These are phyloP conservation scores for Coemansia sp. DNA, from an alignment of 192 early-diverging fungal genomes.

Conservation along the genomic window DNA sequence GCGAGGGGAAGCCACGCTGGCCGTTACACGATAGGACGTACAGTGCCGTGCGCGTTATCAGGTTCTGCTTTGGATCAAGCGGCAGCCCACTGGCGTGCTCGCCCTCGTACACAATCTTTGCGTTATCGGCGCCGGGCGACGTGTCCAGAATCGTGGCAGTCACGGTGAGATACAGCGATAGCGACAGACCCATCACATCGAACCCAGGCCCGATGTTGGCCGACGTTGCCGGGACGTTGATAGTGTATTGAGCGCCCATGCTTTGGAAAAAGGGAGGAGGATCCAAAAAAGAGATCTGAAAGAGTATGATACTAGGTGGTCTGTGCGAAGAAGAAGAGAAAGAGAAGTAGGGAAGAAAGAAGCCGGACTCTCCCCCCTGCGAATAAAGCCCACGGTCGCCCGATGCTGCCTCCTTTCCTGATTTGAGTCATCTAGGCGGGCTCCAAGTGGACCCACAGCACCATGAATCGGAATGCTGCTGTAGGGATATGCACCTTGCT, in stretches of 20 bases:
- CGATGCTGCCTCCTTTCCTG: too few relatives aligned
- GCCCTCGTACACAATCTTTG: conserved; percentile 39
- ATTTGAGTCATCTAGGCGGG: too few relatives aligned
- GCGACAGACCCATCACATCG: conserved; percentile 87
- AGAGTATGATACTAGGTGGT: too few relatives aligned
- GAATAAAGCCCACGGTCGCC: too few relatives aligned
- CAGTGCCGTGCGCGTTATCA: conserved; percentile 89
- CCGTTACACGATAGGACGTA: conserved; percentile 76
- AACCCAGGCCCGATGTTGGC: conserved; percentile 98
- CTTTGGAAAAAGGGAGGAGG: too few relatives aligned
- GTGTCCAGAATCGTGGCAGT: conserved; percentile 43
- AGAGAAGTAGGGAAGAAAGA: too few relatives aligned
- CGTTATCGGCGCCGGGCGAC: background rate
- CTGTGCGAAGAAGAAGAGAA: too few relatives aligned
- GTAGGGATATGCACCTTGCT: too few relatives aligned
- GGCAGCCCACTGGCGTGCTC: conserved; percentile 63
- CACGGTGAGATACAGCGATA: conserved; percentile 81
- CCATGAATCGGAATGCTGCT: too few relatives aligned
- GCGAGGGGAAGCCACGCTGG: conserved; percentile 53
- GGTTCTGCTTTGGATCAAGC: conserved; percentile 69
- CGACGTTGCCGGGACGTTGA: conserved; percentile 91
- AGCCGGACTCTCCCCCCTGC: too few relatives aligned
- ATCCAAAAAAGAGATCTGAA: too few relatives aligned
- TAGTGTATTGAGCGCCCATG: conserved; percentile 21
- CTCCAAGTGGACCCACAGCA: too few relatives aligned